Conservation (phyloP, 805 yeast genomes). For the Saccharomyces cerevisiae region DNA sequence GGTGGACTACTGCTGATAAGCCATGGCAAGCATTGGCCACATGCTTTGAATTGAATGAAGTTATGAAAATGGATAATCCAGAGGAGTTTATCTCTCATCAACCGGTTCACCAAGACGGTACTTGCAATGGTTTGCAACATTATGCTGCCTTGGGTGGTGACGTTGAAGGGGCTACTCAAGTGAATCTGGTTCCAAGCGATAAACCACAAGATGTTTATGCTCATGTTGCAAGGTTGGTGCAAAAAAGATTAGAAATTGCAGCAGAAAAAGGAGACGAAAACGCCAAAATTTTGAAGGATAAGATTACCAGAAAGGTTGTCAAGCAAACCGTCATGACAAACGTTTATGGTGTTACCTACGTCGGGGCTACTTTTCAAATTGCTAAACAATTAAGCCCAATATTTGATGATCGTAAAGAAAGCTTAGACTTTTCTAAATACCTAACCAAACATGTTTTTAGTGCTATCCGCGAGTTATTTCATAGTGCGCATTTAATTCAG, state of each 20-base stretch:
- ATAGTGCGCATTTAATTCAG: constrained; percentile 90
- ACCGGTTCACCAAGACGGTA: constrained; percentile 82
- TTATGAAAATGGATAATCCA: constrained; percentile 55
- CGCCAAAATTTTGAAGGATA: constrained; percentile 47
- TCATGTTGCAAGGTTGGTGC: constrained; percentile 59
- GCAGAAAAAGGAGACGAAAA: constrained; percentile 45
- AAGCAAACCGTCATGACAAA: constrained; percentile 98
- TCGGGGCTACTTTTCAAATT: constrained; percentile 89
- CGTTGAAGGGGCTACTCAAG: constrained; percentile 73
- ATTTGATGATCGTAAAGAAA: constrained; percentile 40
- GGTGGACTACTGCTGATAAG: constrained; percentile 72
- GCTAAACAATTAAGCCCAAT: constrained; percentile 62
- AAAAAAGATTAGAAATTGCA: constrained; percentile 44
- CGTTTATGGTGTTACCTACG: constrained; percentile 91
- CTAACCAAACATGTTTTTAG: constrained; percentile 71
- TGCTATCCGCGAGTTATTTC: constrained; percentile 76
- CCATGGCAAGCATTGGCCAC: constrained; percentile 78
- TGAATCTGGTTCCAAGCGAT: constrained; percentile 61
- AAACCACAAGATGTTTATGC: constrained; percentile 72
- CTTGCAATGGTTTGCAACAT: constrained; percentile 80
- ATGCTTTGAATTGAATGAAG: constrained; percentile 58
- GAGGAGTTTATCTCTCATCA: constrained; percentile 57
- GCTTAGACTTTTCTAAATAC: constrained; percentile 48
- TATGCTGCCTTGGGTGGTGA: constrained; percentile 87
- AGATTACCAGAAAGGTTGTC: constrained; percentile 77